These are phyloP conservation scores for Saccharomyces mikatae DNA, from an alignment of 805 yeast genomes.

Conservation along the genomic window DNA sequence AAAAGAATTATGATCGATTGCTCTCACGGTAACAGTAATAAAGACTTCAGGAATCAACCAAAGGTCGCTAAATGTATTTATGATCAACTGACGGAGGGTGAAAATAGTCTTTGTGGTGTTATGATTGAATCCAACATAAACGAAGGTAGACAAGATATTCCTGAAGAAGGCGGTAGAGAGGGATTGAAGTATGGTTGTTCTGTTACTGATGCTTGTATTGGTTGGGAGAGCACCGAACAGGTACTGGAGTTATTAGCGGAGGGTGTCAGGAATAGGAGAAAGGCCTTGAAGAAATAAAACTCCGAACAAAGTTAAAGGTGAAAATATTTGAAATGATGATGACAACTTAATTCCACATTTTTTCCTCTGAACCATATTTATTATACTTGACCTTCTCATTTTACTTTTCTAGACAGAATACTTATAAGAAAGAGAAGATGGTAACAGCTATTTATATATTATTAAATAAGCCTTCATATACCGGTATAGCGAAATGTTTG, in stretches of 20 bases:
- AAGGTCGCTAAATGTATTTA: constrained; percentile 71
- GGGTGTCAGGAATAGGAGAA: constrained; percentile 76
- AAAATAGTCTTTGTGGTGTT: constrained; percentile 72
- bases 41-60: constrained; percentile 90
- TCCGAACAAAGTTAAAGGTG: background rate
- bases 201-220: constrained; percentile 95
- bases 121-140: constrained; percentile 92
- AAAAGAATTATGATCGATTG: constrained; percentile 92
- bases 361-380: background rate
- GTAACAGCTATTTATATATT: background rate
- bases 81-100: constrained; percentile 72
- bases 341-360: no score
- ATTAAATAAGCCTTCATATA: background rate
- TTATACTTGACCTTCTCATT: background rate
- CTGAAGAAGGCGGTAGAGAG: constrained; percentile 66
- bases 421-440: background rate
- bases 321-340: background rate
- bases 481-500: background rate
- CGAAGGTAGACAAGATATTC: constrained; percentile 91
- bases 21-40: constrained; percentile 92
- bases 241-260: constrained; percentile 65
- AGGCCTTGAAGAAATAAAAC: constrained; percentile 19
- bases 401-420: background rate
- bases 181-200: constrained; percentile 85
- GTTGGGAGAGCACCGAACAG: constrained; percentile 75